Evolutionary conservation across 2,329 filamentous ascomycete species (phyloP), one percentile per base, ranked within the genome.

Genomic region (Stachybotrys elegans): DNA sequence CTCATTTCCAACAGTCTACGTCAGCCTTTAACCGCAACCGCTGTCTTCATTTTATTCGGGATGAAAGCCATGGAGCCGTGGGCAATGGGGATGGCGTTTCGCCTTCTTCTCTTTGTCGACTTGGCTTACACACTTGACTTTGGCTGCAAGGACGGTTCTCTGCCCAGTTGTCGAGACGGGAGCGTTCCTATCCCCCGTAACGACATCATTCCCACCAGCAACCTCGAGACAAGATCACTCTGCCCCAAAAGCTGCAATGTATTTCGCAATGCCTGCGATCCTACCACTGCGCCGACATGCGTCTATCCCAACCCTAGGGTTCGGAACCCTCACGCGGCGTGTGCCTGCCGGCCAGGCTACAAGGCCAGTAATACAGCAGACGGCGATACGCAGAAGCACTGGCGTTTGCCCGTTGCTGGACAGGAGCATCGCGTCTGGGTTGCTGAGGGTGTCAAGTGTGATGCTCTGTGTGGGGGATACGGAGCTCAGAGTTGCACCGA

Each of bases 381-480:
- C 38, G 21, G 22, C 22, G 34, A 43, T 21, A 40, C n/a, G 21
- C 43, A 38, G 5, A 40, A 48, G 12, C 23, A 46, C 17, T 46
- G 44, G 44, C 38, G 44, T n/a, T 35, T 46, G 2, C 40, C 44
- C 5, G 37, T 46, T 21, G n/a, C 20, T 8, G 44, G 44, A 5
- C 44, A 46, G 25, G 44, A 46, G 22, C 44, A 46, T 16, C 40
- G 44, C 5, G 44, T 46, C 12, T 46, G 44, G 44, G 44, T 46
- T 5, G 44, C 44, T 13, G 44, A 46, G 27, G 44, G 44, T 14
- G 44, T 46, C 16, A 19, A 21, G 12, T 46, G 44, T 29, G 40
- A 46, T 35, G 32, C 25, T 16, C 42, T 41, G 4, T 47, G 45
- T 17, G 34, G 34, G 11, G 34, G 34, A 6, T 36, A 36, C 17